phyloP scores from a whole-genome alignment of 2,329 filamentous ascomycete genomes.

The Aspergillus nomiae region DNA sequence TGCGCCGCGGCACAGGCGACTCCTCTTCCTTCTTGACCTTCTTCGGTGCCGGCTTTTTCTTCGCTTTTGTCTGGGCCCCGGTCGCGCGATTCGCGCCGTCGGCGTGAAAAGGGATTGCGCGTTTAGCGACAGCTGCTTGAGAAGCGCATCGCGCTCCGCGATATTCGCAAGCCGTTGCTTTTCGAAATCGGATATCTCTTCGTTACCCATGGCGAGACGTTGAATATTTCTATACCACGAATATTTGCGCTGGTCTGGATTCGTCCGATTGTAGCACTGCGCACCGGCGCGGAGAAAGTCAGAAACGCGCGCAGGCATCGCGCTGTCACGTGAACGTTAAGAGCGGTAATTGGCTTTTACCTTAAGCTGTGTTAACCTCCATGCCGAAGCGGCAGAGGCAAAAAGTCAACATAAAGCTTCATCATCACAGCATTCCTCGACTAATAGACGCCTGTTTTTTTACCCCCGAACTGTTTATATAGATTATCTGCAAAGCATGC shows the following conservation, averaged over 20 bases:
- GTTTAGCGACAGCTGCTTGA: conserved; percentile 73
- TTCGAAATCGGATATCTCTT: conserved; percentile 80
- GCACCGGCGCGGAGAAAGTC: conserved; percentile 2
- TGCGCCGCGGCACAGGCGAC: conserved; percentile 56
- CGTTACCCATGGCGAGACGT: conserved; percentile 32
- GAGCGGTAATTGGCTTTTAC: background rate
- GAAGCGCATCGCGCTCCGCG: conserved; percentile 77
- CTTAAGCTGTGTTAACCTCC: background rate
- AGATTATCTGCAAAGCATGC: background rate
- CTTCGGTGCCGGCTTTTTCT: conserved; percentile 50
- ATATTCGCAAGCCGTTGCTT: conserved; percentile 83
- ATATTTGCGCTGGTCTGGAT: background rate
- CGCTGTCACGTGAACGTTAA: conserved; percentile 25
- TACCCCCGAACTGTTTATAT: too few relatives aligned
- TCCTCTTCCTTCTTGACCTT: conserved; percentile 66
- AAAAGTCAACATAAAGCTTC: background rate
- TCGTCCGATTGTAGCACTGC: background rate
- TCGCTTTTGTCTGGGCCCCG: conserved; percentile 52
- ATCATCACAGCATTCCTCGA: background rate
- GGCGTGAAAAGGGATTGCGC: conserved; percentile 63
- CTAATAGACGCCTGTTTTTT: background rate
- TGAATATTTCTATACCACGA: background rate
- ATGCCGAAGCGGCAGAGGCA: background rate
- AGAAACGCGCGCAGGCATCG: conserved; percentile 22
- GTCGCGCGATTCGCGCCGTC: conserved; percentile 52